Evolutionary conservation across 345 rosid genomes (phyloP).

Genomic region (Lepidium sativum): DNA sequence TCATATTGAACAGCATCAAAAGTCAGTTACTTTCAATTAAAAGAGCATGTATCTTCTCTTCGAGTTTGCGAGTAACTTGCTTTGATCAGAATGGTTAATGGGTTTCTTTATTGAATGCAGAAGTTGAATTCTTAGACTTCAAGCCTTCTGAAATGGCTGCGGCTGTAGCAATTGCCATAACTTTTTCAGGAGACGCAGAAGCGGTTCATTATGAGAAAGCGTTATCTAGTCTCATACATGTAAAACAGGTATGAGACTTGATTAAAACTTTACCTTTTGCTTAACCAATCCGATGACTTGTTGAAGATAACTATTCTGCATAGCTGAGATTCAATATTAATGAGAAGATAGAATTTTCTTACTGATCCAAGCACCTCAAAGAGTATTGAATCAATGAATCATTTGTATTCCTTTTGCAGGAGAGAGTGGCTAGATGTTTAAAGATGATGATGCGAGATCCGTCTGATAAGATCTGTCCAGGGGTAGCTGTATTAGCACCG

Average conservation of each 20-base stretch:
- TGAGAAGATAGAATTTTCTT: background rate
- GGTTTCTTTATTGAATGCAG: slow-evolving; percentile 40
- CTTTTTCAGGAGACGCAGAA: slow-evolving; percentile 34
- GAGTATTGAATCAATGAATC: background rate
- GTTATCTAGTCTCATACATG: slow-evolving; percentile 28
- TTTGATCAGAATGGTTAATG: slow-evolving; percentile 8
- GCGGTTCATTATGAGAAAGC: slow-evolving; percentile 27
- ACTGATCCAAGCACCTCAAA: background rate
- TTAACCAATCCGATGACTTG: background rate
- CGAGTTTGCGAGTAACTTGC: background rate
- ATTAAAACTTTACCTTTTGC: background rate
- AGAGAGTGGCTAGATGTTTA: slow-evolving; percentile 39
- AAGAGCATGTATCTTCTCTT: background rate
- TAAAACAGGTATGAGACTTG: slow-evolving; percentile 33
- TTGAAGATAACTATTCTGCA: background rate
- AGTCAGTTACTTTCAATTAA: slow-evolving; percentile 23
- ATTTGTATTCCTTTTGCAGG: slow-evolving; percentile 28
- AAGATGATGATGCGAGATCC: slow-evolving; percentile 36
- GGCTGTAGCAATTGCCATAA: slow-evolving; percentile 37
- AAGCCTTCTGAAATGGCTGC: slow-evolving; percentile 63
- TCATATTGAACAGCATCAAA: slow-evolving; percentile 36
- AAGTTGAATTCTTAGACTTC: slow-evolving; percentile 54
- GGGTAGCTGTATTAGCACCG: background rate
- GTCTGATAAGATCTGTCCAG: slow-evolving; percentile 19
- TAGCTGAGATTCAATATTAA: background rate